These are phyloP conservation scores for Aspergillus neoniger DNA, from an alignment of 2,329 filamentous ascomycete species.

Conservation along the genomic window DNA sequence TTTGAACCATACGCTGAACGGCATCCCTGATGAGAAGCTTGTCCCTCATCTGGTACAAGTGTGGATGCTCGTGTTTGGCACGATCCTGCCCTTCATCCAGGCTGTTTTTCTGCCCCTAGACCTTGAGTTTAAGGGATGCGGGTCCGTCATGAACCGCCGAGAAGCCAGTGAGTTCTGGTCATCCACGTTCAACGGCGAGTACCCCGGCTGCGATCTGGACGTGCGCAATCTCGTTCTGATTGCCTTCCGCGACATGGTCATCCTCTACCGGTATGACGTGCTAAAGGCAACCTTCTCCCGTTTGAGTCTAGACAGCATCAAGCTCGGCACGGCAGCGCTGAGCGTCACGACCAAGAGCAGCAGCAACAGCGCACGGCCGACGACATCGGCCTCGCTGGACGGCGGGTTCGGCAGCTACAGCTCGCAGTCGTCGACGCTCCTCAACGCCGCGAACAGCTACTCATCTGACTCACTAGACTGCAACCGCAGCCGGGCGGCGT, in stretches of 20 bases:
- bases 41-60: conserved; percentile 88
- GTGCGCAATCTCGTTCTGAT: conserved; percentile 86
- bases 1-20: conserved; percentile 78
- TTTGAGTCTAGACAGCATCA: conserved; percentile 77
- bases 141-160: conserved; percentile 72
- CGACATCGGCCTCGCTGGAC: conserved; percentile 75
- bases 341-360: conserved; percentile 46
- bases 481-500: conserved; percentile 76
- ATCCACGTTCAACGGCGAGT: conserved; percentile 58
- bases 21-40: conserved; percentile 80
- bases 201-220: conserved; percentile 66
- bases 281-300: conserved; percentile 89
- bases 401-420: conserved; percentile 76
- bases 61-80: conserved; percentile 91
- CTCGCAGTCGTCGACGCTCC: conserved; percentile 74
- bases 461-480: conserved; percentile 54
- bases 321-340: conserved; percentile 51
- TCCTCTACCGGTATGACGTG: conserved; percentile 83
- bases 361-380: conserved; percentile 58
- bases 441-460: conserved; percentile 64
- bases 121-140: conserved; percentile 85
- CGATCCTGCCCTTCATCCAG: conserved; percentile 88
- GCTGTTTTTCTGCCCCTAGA: conserved; percentile 92
- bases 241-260: conserved; percentile 83
- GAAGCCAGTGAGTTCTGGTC: conserved; percentile 92